Evolutionary conservation across 2,329 filamentous ascomycete genomes (phyloP).

Genomic region (Herpotrichia juniperi): DNA sequence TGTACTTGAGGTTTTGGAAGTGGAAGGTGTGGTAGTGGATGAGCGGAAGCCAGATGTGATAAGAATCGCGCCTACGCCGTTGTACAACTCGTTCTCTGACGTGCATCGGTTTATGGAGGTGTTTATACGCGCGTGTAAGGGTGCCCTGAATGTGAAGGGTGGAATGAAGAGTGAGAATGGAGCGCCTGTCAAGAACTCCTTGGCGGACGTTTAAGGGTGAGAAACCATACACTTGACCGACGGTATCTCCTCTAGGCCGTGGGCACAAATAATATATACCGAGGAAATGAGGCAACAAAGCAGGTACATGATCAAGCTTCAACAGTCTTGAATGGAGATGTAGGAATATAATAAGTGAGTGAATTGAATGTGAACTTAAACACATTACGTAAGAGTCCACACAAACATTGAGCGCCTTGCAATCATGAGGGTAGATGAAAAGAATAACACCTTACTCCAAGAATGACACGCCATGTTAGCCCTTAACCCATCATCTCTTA

Average conservation of each 20-base stretch:
- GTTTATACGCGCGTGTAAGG: constrained; percentile 57
- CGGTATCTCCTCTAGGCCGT: no score
- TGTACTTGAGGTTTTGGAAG: constrained; percentile 68
- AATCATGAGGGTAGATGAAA: background rate
- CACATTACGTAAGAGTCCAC: background rate
- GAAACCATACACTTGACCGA: no score
- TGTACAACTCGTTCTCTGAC: constrained; percentile 83
- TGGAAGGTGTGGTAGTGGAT: constrained; percentile 76
- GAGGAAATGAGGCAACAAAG: no score
- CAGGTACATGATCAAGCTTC: background rate
- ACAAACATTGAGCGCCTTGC: background rate
- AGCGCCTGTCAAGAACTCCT: background rate
- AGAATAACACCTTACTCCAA: background rate
- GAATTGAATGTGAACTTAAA: background rate
- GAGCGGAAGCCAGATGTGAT: constrained; percentile 87
- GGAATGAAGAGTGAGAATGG: background rate
- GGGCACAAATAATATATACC: background rate
- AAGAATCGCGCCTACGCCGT: constrained; percentile 78
- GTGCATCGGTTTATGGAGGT: constrained; percentile 56
- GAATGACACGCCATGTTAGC: constrained; percentile 1
- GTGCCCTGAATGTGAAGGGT: constrained; percentile 23
- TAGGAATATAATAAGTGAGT: background rate
- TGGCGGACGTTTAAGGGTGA: background rate
- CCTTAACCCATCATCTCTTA: background rate
- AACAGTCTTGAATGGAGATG: background rate